Conservation (phyloP, 257 asterid genomes). For the Verbascum thapsus region DNA sequence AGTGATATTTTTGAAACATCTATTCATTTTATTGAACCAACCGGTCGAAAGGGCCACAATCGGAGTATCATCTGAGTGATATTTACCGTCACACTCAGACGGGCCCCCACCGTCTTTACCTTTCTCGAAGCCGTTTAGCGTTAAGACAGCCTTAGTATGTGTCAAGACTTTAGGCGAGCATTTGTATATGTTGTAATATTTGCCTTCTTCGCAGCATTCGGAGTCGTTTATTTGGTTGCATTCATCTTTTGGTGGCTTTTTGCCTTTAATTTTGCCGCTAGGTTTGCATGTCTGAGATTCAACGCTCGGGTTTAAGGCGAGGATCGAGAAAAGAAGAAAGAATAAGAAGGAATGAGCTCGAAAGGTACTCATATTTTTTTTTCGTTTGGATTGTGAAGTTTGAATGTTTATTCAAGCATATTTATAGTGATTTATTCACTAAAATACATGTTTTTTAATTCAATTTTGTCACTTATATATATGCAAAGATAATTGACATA, state of each 20-base stretch:
- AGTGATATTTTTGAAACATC: conserved; percentile 40
- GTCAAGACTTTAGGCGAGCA: conserved; percentile 38
- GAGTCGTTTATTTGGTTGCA: conserved; percentile 47
- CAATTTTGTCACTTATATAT: conserved; percentile 4
- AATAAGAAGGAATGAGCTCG: conserved; percentile 17
- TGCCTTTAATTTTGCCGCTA: conserved; percentile 44
- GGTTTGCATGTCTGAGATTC: conserved; percentile 39
- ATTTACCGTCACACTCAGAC: conserved; percentile 45
- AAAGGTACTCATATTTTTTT: conserved; percentile 21
- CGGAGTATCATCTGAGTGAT: conserved; percentile 38
- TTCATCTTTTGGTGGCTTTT: conserved; percentile 46
- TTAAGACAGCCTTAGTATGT: conserved; percentile 41
- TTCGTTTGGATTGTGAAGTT: background rate
- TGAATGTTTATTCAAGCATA: conserved; percentile 4
- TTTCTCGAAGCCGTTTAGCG: conserved; percentile 47
- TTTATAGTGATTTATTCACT: conserved; percentile 20
- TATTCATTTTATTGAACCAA: conserved; percentile 40
- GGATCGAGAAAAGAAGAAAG: conserved; percentile 15
- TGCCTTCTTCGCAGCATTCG: conserved; percentile 44
- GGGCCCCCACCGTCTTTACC: conserved; percentile 55
- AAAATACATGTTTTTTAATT: background rate
- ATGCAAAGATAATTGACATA: conserved; percentile 19
- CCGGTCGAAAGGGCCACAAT: conserved; percentile 53
- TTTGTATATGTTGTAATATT: conserved; percentile 36
- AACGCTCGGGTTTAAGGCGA: background rate